Conservation (phyloP, 2,329 filamentous ascomycete genomes). For the Diaporthe capsici region DNA sequence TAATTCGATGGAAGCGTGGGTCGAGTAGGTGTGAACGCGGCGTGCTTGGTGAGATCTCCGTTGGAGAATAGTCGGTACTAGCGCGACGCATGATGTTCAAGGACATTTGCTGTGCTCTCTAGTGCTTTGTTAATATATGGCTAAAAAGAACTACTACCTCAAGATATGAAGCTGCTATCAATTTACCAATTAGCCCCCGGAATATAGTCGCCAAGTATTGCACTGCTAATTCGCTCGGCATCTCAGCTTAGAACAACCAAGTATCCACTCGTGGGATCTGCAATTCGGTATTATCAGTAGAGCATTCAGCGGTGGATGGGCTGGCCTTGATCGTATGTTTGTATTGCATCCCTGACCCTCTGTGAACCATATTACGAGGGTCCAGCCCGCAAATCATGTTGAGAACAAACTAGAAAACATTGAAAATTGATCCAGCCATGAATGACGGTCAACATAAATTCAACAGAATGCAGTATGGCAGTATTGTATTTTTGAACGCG, state of each 20-base stretch:
- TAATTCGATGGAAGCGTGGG: not conserved
- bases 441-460: too few species aligned
- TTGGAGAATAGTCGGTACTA: not conserved
- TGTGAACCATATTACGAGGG: not conserved
- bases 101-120: not conserved
- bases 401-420: not conserved
- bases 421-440: not conserved
- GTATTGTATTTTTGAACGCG: too few species aligned
- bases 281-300: not conserved
- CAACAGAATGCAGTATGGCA: too few species aligned
- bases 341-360: not conserved
- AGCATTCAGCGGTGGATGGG: not conserved
- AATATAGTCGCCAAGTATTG: not conserved
- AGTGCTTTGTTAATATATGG: not conserved
- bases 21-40: too few species aligned
- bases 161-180: not conserved
- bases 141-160: too few species aligned
- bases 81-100: too few species aligned
- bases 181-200: too few species aligned
- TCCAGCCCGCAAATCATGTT: not conserved
- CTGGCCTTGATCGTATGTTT: not conserved
- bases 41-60: too few species aligned
- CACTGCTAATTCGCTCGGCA: not conserved
- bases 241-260: not conserved
- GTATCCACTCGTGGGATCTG: not conserved